Evolutionary conservation across 2,329 filamentous ascomycete species (phyloP).

Genomic region (Stachybotrys echinatus): DNA sequence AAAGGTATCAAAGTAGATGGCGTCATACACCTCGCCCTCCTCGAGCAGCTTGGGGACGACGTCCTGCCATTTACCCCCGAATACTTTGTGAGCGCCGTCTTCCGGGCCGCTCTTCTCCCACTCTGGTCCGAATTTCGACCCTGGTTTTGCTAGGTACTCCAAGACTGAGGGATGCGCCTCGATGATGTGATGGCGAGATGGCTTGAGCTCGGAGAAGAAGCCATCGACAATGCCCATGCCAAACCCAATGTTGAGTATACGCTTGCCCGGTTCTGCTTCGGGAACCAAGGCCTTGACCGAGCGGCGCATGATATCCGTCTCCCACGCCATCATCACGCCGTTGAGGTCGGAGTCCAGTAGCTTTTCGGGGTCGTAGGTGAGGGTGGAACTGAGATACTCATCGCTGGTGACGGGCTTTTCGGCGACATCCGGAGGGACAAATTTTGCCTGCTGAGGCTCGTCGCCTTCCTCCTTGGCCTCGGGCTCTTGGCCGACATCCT

Average conservation of each 20-base stretch:
- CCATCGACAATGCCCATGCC: conserved; percentile 86
- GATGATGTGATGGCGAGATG: conserved; percentile 73
- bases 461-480: conserved; percentile 19
- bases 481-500: conserved; percentile 19
- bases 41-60: conserved; percentile 64
- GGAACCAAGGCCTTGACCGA: conserved; percentile 64
- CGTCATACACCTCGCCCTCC: conserved; percentile 69
- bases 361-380: conserved; percentile 60
- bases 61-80: conserved; percentile 72
- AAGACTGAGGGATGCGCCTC: conserved; percentile 80
- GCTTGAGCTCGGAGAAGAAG: conserved; percentile 65
- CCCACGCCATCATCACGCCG: conserved; percentile 93
- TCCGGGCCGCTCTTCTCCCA: conserved; percentile 53
- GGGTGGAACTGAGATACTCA: conserved; percentile 61
- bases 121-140: conserved; percentile 44
- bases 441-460: conserved; percentile 13
- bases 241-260: conserved; percentile 81
- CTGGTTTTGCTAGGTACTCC: conserved; percentile 48
- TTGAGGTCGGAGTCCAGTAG: conserved; percentile 72
- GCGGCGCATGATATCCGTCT: conserved; percentile 77
- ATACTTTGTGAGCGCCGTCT: conserved; percentile 66
- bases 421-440: conserved; percentile 27
- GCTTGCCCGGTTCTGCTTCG: conserved; percentile 44
- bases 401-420: conserved; percentile 54
- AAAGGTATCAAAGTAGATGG: conserved; percentile 97